Evolutionary conservation across 805 yeast genomes (phyloP).

Genomic region (Teunomyces barrocoloradensis): DNA sequence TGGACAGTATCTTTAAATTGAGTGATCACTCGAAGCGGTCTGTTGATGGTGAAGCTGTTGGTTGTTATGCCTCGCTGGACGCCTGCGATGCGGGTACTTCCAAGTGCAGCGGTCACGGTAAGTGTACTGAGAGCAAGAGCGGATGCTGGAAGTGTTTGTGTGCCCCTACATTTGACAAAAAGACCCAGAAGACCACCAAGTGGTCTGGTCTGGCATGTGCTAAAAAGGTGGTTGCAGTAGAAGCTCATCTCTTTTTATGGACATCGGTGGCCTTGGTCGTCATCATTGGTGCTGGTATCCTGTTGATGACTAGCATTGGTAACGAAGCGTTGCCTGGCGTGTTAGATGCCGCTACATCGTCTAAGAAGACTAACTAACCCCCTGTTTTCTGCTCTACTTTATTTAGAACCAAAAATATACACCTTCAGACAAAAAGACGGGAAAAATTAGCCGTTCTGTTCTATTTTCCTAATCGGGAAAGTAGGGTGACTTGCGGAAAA

Average conservation of each 20-base stretch:
- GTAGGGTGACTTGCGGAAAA: background rate
- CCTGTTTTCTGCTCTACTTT: too few relatives aligned
- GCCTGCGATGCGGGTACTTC: constrained; percentile 47
- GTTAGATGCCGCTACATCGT: constrained; percentile 54
- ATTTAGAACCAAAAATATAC: too few relatives aligned
- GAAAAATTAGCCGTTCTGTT: background rate
- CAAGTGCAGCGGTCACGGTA: constrained; percentile 54
- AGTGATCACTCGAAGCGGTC: constrained; percentile 13
- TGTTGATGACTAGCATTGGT: constrained; percentile 54
- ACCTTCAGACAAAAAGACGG: too few relatives aligned
- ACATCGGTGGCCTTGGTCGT: constrained; percentile 48
- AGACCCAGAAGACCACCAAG: constrained; percentile 43
- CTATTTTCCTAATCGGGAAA: background rate
- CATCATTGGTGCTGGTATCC: constrained; percentile 50
- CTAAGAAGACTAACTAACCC: constrained; percentile 30
- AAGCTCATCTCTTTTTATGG: constrained; percentile 71
- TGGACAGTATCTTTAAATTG: constrained; percentile 13
- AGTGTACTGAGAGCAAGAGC: constrained; percentile 38
- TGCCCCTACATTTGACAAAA: constrained; percentile 40
- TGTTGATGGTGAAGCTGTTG: constrained; percentile 1
- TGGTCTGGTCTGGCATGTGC: constrained; percentile 63
- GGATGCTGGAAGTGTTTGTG: constrained; percentile 54
- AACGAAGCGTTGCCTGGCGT: constrained; percentile 67
- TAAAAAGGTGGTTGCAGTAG: constrained; percentile 64
- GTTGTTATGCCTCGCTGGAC: constrained; percentile 43